Base-by-base conservation (phyloP, 768 basidiomycete genomes). In the Zangia roseola region DNA sequence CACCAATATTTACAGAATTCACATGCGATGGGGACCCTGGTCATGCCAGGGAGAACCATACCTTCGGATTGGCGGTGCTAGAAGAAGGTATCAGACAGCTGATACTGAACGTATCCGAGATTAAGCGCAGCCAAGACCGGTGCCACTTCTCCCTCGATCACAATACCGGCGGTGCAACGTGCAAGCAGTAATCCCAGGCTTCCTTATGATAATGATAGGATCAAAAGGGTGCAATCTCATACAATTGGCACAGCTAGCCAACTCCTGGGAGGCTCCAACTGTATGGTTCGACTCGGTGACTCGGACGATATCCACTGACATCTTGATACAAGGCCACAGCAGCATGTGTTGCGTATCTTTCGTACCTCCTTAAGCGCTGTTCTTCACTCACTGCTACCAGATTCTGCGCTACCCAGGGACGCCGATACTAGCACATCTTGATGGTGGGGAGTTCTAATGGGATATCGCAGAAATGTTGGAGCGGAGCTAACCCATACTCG, bases 91-190 rank as follows among this genome's bases (percentile, higher is more conserved):
- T 45, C 50, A 52, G 52, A 38, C 25, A 25, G n/a, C 37, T 33
- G 13, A 26, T 43, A 52, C 23, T 43, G 16, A 28, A 38, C 12
- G 30, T 43, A 16, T 40, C 21, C 40, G 21, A 14, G 38, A 47
- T 44, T n/a, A 25, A 41, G 44, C 58, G 48, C 45, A 43, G 53
- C 10, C 43, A 47, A 42, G 40, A 61, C 53, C 57, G 30, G 55
- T 61, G 58, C 50, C 16, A 16, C 54, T 62, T 62, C 62, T 62
- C 19, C 37, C 25, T 49, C 38, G 37, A 52, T 53, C 49, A 31
- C 49, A 51, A 57, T 17, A 26, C 25, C 49, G 37, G 45, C 45
- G 44, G 51, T 42, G 25, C 48, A 50, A 25, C 38, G 37, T 55
- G 52, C 46, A 46, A 24, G 30, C 35, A 50, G 35, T 61, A 33